These are phyloP conservation scores for Chalciporus chontae DNA, from an alignment of 768 basidiomycete species.

Conservation along the genomic window DNA sequence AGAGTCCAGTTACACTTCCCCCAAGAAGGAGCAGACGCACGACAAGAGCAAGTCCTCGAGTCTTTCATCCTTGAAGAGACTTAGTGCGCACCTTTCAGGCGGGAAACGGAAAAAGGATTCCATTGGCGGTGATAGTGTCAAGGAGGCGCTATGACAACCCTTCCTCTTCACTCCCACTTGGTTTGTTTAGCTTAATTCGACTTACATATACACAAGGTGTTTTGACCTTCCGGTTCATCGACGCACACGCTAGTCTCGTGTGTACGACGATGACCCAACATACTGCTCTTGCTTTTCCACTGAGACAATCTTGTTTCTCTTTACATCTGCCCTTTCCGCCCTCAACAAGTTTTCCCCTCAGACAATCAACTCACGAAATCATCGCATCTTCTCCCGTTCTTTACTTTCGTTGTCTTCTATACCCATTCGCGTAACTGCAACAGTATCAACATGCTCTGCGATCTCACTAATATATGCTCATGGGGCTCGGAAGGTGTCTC, in stretches of 20 bases:
- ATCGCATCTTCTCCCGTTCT: slow-evolving; percentile 15
- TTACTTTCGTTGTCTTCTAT: slow-evolving; percentile 20
- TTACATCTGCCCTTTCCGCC: slow-evolving; percentile 10
- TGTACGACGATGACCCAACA: slow-evolving; percentile 2
- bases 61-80: slow-evolving; percentile 54
- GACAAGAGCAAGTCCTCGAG: slow-evolving; percentile 53
- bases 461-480: slow-evolving; percentile 32
- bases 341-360: slow-evolving; percentile 15
- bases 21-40: slow-evolving; percentile 32
- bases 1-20: slow-evolving; percentile 24
- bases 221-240: background rate
- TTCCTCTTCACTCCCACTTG: slow-evolving; percentile 9
- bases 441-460: slow-evolving; percentile 25
- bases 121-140: slow-evolving; percentile 42
- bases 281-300: slow-evolving; percentile 5
- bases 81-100: slow-evolving; percentile 40
- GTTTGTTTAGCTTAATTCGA: slow-evolving; percentile 18
- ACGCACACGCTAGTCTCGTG: slow-evolving; percentile 16
- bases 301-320: slow-evolving; percentile 13
- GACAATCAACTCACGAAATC: slow-evolving; percentile 12
- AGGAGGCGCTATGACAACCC: slow-evolving; percentile 33
- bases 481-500: slow-evolving; percentile 8
- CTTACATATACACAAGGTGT: slow-evolving; percentile 22
- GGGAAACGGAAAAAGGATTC: slow-evolving; percentile 53
- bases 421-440: slow-evolving; percentile 30